Conservation (phyloP, 1,284 basidiomycete species). For the Ganoderma sinense region DNA sequence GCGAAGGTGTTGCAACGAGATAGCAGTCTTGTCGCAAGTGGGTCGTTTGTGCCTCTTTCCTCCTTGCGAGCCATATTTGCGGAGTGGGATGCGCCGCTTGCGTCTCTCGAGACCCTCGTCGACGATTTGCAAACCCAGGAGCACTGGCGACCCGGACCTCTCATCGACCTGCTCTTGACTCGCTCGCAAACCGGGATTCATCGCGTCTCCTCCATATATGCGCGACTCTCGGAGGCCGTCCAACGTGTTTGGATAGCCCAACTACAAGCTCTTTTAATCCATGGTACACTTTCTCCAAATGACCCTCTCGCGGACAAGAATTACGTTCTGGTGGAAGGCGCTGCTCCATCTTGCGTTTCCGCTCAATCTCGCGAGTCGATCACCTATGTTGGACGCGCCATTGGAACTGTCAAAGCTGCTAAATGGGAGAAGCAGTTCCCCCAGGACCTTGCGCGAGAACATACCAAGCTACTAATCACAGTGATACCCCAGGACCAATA, state of each 20-base stretch:
- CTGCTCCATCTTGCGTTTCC: conserved; percentile 80
- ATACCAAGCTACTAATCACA: conserved; percentile 69
- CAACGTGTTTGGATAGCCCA: conserved; percentile 84
- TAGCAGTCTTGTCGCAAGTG: conserved; percentile 71
- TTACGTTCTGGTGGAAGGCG: conserved; percentile 63
- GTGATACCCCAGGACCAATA: conserved; percentile 79
- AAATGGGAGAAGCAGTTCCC: conserved; percentile 83
- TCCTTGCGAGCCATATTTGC: conserved; percentile 83
- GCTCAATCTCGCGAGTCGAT: conserved; percentile 80
- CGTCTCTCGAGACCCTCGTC: conserved; percentile 69
- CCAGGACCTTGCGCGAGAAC: conserved; percentile 63
- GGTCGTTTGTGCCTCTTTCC: conserved; percentile 85
- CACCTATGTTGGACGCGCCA: conserved; percentile 86
- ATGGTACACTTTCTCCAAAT: conserved; percentile 68
- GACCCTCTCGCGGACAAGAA: conserved; percentile 66
- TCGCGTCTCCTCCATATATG: conserved; percentile 74
- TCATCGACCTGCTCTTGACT: conserved; percentile 78
- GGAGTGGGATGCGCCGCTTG: conserved; percentile 85
- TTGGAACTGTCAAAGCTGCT: conserved; percentile 84
- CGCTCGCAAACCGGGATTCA: conserved; percentile 81
- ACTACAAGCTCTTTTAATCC: conserved; percentile 79
- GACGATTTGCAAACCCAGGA: conserved; percentile 62
- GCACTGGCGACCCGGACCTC: conserved; percentile 73
- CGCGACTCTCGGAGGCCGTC: conserved; percentile 72
- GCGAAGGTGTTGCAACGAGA: conserved; percentile 79